These are phyloP conservation scores for Populus tomentosa DNA, from an alignment of 441 rosid species.

Conservation along the genomic window DNA sequence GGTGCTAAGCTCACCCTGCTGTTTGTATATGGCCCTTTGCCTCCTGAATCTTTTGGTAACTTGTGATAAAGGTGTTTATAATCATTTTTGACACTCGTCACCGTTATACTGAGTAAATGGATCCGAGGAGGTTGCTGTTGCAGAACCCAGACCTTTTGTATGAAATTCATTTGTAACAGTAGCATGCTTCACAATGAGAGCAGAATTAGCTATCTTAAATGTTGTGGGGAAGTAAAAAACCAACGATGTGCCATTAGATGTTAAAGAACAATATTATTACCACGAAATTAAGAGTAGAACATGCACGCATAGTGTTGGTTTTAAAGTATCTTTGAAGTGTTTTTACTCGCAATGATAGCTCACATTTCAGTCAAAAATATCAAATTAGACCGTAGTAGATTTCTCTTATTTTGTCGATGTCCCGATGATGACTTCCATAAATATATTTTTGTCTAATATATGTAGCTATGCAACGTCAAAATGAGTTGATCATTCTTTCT, in stretches of 20 bases:
- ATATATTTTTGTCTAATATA: neutral
- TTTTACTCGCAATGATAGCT: neutral
- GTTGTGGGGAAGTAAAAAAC: neutral
- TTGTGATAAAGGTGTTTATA: neutral
- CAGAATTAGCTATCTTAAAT: neutral
- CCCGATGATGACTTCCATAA: neutral
- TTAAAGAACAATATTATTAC: neutral
- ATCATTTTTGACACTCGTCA: neutral
- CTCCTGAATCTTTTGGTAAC: neutral
- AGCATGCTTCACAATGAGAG: neutral
- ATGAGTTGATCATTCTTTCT: neutral
- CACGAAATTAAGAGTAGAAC: neutral
- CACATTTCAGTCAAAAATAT: neutral
- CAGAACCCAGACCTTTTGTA: neutral
- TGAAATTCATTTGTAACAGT: neutral
- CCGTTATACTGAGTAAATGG: neutral
- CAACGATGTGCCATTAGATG: neutral
- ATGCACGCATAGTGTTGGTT: neutral
- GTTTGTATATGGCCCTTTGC: neutral
- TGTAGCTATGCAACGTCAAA: neutral
- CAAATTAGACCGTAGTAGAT: neutral
- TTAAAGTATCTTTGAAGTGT: constrained; percentile 3
- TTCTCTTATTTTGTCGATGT: neutral
- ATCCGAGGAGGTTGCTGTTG: neutral
- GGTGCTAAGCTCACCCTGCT: neutral